Evolutionary conservation across 176 grass and related monocot species (phyloP).

Genomic region (Oryza brachyantha): DNA sequence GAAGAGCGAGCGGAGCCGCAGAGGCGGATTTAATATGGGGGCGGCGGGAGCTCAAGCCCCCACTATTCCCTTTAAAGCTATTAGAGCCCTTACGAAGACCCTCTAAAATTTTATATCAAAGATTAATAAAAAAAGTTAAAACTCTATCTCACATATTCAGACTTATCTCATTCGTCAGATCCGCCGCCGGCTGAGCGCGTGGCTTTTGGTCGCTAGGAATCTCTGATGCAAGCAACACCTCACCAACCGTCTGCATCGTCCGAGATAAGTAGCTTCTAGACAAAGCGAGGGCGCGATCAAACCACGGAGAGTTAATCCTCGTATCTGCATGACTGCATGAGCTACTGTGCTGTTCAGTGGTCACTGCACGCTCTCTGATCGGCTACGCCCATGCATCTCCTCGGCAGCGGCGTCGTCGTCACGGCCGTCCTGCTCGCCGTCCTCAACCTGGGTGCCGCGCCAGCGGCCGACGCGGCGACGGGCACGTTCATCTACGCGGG

Average conservation of each 20-base stretch:
- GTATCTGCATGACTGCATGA: not conserved
- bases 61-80: no score
- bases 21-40: no score
- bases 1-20: no score
- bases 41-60: no score
- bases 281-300: not conserved
- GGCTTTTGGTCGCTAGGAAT: constrained; percentile 2
- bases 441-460: constrained; percentile 29
- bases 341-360: not conserved
- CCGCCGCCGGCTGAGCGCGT: not conserved
- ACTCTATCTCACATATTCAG: no score
- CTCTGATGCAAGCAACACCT: not conserved
- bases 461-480: constrained; percentile 16
- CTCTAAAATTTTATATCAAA: no score
- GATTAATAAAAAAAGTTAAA: no score
- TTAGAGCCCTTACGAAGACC: no score
- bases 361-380: not conserved
- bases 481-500: constrained; percentile 63
- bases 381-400: constrained; percentile 11
- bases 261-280: not conserved
- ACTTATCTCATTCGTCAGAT: no score
- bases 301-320: not conserved
- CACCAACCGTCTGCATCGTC: not conserved
- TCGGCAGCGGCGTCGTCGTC: not conserved
- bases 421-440: constrained; percentile 19